Base-by-base conservation (phyloP, 1,284 basidiomycete genomes). In the Vanrija humicola region DNA sequence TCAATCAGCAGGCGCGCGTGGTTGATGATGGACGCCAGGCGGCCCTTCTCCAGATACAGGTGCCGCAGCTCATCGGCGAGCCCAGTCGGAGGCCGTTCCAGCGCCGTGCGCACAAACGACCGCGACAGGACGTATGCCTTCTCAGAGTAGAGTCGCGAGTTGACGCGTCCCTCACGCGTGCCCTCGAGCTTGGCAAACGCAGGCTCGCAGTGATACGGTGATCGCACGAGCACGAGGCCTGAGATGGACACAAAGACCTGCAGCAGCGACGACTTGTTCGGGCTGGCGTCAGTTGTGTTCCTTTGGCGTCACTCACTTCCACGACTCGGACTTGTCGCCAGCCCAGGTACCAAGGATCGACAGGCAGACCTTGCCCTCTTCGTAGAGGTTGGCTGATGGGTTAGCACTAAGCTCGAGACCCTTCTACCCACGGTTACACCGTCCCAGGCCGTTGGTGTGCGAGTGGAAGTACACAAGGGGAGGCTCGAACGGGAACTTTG, bases 231-330 rank as follows among this genome's bases (percentile, higher is more conserved):
- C 9, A 97, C 93, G 14, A 96, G 81, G 14, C 90, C 91, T 68
- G 95, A 92, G 50, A 96, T 95, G 15, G 90, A 94, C 15, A 97
- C 89, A 54, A 96, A 84, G 0, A 90, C 89, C 75, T 97, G 93
- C 7, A 97, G 81, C 39, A 97, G 78, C 10, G 90, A 93, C 3
- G 89, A 93, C 58, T 76, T 76, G 28, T 65, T 63, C 82, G 83
- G 62, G 83, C 81, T 34, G 34, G 34, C 34, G 34, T 34, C 12
- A 34, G 34, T 15, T 8, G 12, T 34, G 34, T 14, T 12, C 34
- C 9, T 34, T 10, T 14, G 2, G 14, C 3, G 21, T 23, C 21
- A 34, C 34, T 34, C 34, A 34, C 34, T 64, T 90, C 90, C 90
- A 93, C 6, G 83, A 86, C 76, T 95, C 91, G 63, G 82, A 88